These are phyloP conservation scores for Macrocybe gigantea DNA, from an alignment of 768 basidiomycete genomes.

Conservation along the genomic window DNA sequence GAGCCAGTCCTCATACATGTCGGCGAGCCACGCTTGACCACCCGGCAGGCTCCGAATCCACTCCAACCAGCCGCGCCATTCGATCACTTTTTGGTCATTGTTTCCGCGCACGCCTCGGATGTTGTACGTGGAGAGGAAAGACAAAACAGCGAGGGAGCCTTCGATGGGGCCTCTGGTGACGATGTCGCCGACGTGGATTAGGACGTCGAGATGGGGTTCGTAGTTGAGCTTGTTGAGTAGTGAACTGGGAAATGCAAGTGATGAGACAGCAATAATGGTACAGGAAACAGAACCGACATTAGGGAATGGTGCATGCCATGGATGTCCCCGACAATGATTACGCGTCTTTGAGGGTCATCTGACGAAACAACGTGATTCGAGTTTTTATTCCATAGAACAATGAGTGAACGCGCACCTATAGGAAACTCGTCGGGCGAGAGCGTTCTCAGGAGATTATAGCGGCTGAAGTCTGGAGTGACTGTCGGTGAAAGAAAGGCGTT, in stretches of 20 bases:
- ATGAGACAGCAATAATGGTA: slow-evolving; percentile 1
- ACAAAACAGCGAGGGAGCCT: slow-evolving; percentile 57
- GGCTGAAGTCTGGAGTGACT: slow-evolving; percentile 54
- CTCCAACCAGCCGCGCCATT: slow-evolving; percentile 84
- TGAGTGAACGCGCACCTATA: slow-evolving; percentile 31
- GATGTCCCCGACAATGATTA: slow-evolving; percentile 82
- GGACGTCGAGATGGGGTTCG: slow-evolving; percentile 50
- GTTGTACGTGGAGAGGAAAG: slow-evolving; percentile 56
- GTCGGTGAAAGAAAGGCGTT: not conserved
- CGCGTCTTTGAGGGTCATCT: slow-evolving; percentile 50
- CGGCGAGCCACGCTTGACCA: slow-evolving; percentile 49
- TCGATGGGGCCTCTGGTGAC: slow-evolving; percentile 59
- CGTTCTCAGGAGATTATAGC: slow-evolving; percentile 35
- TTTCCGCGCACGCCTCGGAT: slow-evolving; percentile 87
- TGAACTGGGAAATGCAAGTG: slow-evolving; percentile 32
- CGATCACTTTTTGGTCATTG: slow-evolving; percentile 86
- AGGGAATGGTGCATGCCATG: slow-evolving; percentile 76
- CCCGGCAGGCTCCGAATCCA: slow-evolving; percentile 57
- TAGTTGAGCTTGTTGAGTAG: slow-evolving; percentile 63
- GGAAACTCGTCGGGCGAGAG: slow-evolving; percentile 49
- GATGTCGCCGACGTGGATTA: slow-evolving; percentile 85
- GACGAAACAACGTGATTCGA: not conserved
- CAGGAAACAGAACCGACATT: slow-evolving; percentile 37
- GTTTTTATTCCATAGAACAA: not conserved
- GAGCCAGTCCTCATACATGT: slow-evolving; percentile 40